A percentile compares a stretch with the other conserved stretches of the same genome.
Evolutionary conservation across 78 protist genomes (phyloP).

Genomic region (Dictyostelium purpureum): DNA sequence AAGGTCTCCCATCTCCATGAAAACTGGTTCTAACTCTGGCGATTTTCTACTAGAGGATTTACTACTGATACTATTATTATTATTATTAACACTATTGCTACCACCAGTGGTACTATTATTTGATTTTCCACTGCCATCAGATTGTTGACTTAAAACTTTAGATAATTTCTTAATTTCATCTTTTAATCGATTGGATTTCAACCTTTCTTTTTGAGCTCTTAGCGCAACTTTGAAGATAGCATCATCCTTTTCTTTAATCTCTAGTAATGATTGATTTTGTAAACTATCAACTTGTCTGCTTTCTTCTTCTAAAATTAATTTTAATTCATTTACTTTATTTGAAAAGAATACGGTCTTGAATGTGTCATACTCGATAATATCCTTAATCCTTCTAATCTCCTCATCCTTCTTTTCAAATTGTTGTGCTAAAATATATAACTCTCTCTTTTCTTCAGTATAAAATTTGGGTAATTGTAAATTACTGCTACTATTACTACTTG

Average conservation of each 20-base stretch:
- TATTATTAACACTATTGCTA: not conserved
- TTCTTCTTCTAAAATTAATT: constrained; percentile 54
- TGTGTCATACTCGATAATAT: constrained; percentile 47
- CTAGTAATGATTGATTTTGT: constrained; percentile 16
- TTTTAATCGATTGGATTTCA: constrained; percentile 35
- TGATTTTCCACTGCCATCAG: not conserved
- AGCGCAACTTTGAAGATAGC: constrained; percentile 50
- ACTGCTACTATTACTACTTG: not conserved
- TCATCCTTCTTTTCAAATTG: constrained; percentile 32
- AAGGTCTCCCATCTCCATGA: constrained; percentile 72
- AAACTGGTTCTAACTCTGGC: constrained; percentile 30
- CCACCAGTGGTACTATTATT: not conserved
- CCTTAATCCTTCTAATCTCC: constrained; percentile 51
- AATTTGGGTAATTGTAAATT: not conserved
- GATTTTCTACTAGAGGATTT: not conserved
- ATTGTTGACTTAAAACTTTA: not conserved
- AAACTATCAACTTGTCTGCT: constrained; percentile 51
- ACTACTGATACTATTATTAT: not conserved
- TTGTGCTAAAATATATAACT: not conserved
- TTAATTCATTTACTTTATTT: constrained; percentile 37
- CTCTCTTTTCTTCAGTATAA: constrained; percentile 60
- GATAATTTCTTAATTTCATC: constrained; percentile 47
- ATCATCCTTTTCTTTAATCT: constrained; percentile 61
- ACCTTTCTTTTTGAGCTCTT: constrained; percentile 69
- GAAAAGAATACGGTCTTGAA: constrained; percentile 7